Base-by-base conservation (phyloP, 2,329 filamentous ascomycete species). In the Fusarium sp. region DNA sequence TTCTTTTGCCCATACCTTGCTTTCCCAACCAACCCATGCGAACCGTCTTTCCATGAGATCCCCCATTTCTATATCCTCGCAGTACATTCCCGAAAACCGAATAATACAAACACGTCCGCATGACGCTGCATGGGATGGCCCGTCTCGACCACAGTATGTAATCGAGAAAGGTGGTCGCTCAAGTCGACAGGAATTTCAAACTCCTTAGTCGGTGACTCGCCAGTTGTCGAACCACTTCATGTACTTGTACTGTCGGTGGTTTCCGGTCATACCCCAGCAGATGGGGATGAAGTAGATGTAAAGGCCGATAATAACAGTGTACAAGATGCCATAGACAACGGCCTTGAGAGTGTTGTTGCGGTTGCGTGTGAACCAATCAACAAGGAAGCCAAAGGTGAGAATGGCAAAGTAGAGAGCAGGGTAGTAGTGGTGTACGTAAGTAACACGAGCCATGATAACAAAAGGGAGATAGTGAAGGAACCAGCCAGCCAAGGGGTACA, bases 381-480 rank as follows among this genome's bases (percentile, higher is more conserved):
- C 79, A 68, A 93, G 85, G 84, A 99, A 99, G 50, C 93, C 94
- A 61, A 93, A 87, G 13, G 86, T 87, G 41, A 99, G 82, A 66
- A 99, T 97, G 70, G 95, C 93, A 76, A 98, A 99, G 82, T 98
- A 99, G 10, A 99, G 86, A 9, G 95, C 95, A 10, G 95, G 95
- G 78, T 98, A 99, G 83, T 99, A 99, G 81, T 99, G 95, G 78
- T 99, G 95, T 51, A 99, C 95, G 73, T 99, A 99, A 13, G 95
- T 99, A 60, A 99, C 95, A 83, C 95, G 92, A 10, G 93, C 95
- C 96, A 99, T 99, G 73, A 95, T 88, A 72, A 97, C 87, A 78
- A 98, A 99, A 1, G 95, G 95, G 62, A 97, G 80, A 76, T 97
- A 99, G 80, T 99, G 95, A 44, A 99, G 84, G 78, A 97, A 89